Evolutionary conservation across 2,329 filamentous ascomycete species (phyloP).

Genomic region (Claviceps arundinis): DNA sequence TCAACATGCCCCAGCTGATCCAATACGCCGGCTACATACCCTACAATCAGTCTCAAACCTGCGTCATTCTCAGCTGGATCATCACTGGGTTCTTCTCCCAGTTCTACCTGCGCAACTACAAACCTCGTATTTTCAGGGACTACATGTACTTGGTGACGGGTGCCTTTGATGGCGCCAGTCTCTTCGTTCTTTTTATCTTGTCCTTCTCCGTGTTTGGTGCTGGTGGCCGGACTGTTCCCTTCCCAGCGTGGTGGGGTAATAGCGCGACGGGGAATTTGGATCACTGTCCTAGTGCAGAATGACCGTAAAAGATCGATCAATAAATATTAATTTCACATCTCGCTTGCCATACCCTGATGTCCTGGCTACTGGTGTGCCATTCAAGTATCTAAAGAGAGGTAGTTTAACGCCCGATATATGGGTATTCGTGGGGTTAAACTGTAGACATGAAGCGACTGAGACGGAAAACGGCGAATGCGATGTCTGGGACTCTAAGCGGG

Average conservation of each 20-base stretch:
- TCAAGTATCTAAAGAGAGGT: no score
- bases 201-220: constrained; percentile 44
- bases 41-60: constrained; percentile 33
- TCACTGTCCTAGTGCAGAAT: constrained; percentile 27
- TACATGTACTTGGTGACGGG: constrained; percentile 39
- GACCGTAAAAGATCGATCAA: not conserved
- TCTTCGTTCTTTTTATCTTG: constrained; percentile 18
- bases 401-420: no score
- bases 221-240: constrained; percentile 27
- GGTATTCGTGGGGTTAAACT: no score
- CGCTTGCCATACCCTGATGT: no score
- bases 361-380: no score
- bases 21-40: constrained; percentile 5
- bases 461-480: no score
- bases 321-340: no score
- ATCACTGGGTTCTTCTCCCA: constrained; percentile 34
- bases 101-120: constrained; percentile 38
- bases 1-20: constrained; percentile 4
- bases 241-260: constrained; percentile 43
- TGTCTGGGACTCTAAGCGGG: no score
- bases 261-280: constrained; percentile 35
- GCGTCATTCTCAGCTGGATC: constrained; percentile 35
- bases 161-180: constrained; percentile 38
- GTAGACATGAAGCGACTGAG: no score
- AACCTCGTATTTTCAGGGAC: constrained; percentile 37